phyloP scores from a whole-genome alignment of 345 rosid species.

The Eucalyptus victrix region DNA sequence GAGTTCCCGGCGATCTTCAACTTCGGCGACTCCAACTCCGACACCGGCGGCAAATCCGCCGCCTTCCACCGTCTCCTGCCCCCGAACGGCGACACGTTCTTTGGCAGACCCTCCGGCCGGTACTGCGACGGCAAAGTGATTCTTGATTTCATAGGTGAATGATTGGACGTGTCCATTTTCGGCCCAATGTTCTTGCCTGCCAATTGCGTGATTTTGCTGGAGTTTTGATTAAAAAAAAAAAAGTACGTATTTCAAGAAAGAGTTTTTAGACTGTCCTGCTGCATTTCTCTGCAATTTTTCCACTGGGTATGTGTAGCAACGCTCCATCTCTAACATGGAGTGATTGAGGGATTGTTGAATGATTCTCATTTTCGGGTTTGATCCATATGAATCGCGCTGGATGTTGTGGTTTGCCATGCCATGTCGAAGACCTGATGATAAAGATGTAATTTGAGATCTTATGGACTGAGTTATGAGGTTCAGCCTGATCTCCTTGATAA shows the following conservation, averaged over 20 bases:
- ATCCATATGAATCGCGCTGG: neutral
- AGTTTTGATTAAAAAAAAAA: neutral
- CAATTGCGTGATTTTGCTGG: neutral
- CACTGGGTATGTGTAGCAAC: neutral
- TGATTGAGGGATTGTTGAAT: neutral
- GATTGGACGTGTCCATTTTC: too few species aligned
- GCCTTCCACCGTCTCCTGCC: neutral
- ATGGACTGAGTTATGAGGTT: neutral
- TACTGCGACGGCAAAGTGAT: slow-evolving; percentile 4
- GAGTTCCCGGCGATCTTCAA: slow-evolving; percentile 1
- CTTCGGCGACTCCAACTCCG: slow-evolving; percentile 11
- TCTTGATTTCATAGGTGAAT: slow-evolving; percentile 1
- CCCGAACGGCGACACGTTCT: neutral
- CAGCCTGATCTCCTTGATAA: neutral
- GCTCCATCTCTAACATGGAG: neutral
- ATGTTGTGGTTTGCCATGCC: neutral
- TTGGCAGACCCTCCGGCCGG: neutral
- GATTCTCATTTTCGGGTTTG: neutral
- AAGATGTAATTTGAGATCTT: neutral
- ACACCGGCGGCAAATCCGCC: slow-evolving; percentile 9
- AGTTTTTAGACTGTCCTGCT: neutral
- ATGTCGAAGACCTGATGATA: neutral
- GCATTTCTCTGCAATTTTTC: neutral
- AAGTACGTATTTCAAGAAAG: neutral
- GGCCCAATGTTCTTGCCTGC: too few species aligned